Evolutionary conservation across 148 eudicot species (phyloP).

Genomic region (Camellia lanceoleosa): DNA sequence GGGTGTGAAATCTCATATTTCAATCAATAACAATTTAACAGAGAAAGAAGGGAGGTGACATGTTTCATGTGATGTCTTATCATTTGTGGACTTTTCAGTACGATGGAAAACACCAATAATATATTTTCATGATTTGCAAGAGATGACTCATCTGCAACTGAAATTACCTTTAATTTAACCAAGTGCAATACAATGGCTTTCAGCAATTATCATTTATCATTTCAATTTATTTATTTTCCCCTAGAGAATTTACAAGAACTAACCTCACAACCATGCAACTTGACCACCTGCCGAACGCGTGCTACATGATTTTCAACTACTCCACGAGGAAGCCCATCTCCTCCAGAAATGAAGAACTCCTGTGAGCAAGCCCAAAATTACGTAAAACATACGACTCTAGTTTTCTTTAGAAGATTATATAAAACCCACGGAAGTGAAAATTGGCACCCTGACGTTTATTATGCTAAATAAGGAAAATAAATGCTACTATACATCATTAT

Average conservation of each 20-base stretch:
- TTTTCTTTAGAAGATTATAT: neutral
- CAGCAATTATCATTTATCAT: neutral
- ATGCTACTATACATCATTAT: neutral
- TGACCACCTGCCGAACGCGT: conserved; percentile 66
- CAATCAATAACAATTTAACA: neutral
- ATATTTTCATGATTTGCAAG: neutral
- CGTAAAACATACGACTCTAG: neutral
- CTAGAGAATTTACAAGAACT: conserved; percentile 22
- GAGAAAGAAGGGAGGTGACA: neutral
- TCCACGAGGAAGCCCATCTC: conserved; percentile 99
- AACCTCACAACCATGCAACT: conserved; percentile 86
- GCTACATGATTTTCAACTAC: conserved; percentile 91
- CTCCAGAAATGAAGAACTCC: conserved; percentile 99
- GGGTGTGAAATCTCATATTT: neutral
- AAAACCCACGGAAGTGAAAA: neutral
- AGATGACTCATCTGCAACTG: neutral
- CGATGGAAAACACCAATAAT: neutral
- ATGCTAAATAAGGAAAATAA: neutral
- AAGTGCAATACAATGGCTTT: neutral
- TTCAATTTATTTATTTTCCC: neutral
- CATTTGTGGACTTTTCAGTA: neutral
- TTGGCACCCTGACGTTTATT: neutral
- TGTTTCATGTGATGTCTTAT: neutral
- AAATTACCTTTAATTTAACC: neutral
- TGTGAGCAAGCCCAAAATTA: conserved; percentile 20